Percentiles rank a stretch among this genome's conserved stretches.
phyloP scores from a whole-genome alignment of 208 protist species.

The Trypanosoma caninum region DNA sequence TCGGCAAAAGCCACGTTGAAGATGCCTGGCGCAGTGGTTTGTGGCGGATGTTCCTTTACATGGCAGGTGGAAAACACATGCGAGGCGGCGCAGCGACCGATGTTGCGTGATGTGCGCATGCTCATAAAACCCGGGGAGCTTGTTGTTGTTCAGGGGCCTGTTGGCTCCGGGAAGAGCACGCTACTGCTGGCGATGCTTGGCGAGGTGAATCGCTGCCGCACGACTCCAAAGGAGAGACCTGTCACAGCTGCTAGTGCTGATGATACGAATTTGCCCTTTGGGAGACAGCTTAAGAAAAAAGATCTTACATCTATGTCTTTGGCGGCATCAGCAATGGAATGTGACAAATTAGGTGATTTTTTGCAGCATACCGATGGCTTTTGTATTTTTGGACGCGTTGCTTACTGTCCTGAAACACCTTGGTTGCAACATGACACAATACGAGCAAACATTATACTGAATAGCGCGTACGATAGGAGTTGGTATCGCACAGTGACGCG shows the following conservation, averaged over 20 bases:
- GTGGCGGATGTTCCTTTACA: slow-evolving; percentile 62
- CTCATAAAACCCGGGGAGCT: slow-evolving; percentile 62
- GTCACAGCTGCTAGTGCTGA: background rate
- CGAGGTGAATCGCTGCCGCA: slow-evolving; percentile 58
- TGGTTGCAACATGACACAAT: slow-evolving; percentile 91
- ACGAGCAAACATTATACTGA: slow-evolving; percentile 93
- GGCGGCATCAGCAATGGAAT: slow-evolving; percentile 14
- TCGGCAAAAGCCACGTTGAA: slow-evolving; percentile 4
- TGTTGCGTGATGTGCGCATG: slow-evolving; percentile 58
- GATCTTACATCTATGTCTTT: slow-evolving; percentile 8
- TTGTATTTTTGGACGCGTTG: slow-evolving; percentile 49
- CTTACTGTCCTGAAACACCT: slow-evolving; percentile 84
- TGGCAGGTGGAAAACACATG: slow-evolving; percentile 66
- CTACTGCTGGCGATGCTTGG: slow-evolving; percentile 75
- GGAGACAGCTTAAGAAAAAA: background rate
- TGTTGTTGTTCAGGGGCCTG: slow-evolving; percentile 71
- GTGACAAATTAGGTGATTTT: background rate
- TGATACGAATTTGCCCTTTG: background rate
- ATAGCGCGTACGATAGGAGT: slow-evolving; percentile 34
- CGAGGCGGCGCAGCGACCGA: slow-evolving; percentile 25
- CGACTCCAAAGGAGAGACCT: background rate
- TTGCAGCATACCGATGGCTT: slow-evolving; percentile 41
- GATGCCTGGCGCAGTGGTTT: slow-evolving; percentile 50
- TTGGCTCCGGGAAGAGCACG: slow-evolving; percentile 81
- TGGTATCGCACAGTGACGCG: slow-evolving; percentile 70